These are phyloP conservation scores for Boletus vermiculosoides DNA, from an alignment of 768 basidiomycete genomes.

Conservation along the genomic window DNA sequence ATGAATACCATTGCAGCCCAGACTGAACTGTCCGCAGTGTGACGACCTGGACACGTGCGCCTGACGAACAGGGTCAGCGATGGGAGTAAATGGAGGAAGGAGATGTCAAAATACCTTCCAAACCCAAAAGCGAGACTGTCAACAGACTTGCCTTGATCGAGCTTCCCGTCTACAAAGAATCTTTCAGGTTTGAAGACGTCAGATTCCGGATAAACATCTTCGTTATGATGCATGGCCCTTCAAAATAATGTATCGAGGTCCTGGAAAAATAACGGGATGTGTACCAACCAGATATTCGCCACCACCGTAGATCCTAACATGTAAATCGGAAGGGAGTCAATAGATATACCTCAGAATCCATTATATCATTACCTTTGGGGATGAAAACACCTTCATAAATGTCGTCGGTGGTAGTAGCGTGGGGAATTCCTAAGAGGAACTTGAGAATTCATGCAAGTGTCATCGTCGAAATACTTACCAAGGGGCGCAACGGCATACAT, in stretches of 20 bases:
- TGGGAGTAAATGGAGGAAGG: background rate
- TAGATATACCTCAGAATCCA: background rate
- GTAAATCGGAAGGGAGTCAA: background rate
- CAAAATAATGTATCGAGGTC: background rate
- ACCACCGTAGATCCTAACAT: slow-evolving; percentile 18
- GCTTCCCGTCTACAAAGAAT: slow-evolving; percentile 22
- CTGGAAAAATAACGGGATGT: background rate
- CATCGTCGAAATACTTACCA: slow-evolving; percentile 10
- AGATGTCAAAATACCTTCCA: slow-evolving; percentile 16
- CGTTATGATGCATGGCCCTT: slow-evolving; percentile 19
- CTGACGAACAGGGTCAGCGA: slow-evolving; percentile 8
- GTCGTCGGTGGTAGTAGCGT: slow-evolving; percentile 19
- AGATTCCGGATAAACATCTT: slow-evolving; percentile 17
- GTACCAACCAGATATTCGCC: slow-evolving; percentile 21
- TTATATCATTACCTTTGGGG: slow-evolving; percentile 18
- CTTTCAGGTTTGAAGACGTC: slow-evolving; percentile 33
- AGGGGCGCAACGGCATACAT: slow-evolving; percentile 8
- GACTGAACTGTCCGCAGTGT: slow-evolving; percentile 30
- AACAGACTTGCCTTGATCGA: background rate
- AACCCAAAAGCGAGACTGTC: slow-evolving; percentile 19
- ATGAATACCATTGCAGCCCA: slow-evolving; percentile 31
- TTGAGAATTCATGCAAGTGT: background rate
- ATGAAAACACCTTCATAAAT: slow-evolving; percentile 22
- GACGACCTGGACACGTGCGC: slow-evolving; percentile 32
- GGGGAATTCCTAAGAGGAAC: slow-evolving; percentile 13